Evolutionary conservation across 164 flowering plant species (phyloP).

Genomic region (Aristolochia californica): DNA sequence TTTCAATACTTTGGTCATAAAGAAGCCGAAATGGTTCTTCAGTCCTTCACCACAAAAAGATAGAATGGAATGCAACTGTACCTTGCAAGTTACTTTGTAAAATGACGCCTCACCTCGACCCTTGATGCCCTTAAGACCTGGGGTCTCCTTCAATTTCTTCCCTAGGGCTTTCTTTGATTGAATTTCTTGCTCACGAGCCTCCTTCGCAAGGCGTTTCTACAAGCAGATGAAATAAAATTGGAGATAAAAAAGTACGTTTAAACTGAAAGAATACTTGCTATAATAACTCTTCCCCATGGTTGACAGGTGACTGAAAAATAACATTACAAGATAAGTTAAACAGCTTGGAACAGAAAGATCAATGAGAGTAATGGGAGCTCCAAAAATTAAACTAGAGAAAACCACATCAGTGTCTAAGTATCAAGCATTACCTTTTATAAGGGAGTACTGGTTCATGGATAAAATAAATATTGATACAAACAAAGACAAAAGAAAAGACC

Average conservation of each 20-base stretch:
- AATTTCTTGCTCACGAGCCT: slow-evolving; percentile 75
- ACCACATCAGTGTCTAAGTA: no score
- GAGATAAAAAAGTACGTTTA: neutral
- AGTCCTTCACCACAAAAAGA: no score
- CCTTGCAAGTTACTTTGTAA: slow-evolving; percentile 95
- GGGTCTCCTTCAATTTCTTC: slow-evolving; percentile 67
- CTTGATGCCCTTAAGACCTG: slow-evolving; percentile 49
- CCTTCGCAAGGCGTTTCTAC: slow-evolving; percentile 92
- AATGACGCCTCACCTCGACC: slow-evolving; percentile 91
- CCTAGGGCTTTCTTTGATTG: slow-evolving; percentile 85
- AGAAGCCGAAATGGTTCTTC: neutral
- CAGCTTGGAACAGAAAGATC: no score
- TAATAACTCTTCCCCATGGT: neutral
- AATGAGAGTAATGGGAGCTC: no score
- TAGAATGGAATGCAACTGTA: slow-evolving; percentile 7
- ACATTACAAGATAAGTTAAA: neutral
- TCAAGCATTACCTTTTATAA: neutral
- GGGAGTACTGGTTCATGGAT: neutral
- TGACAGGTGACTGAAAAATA: neutral
- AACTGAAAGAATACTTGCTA: neutral
- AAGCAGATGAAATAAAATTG: neutral
- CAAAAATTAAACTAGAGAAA: no score
- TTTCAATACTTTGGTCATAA: neutral
- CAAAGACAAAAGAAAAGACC: neutral
- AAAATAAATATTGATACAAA: neutral